Conservation (phyloP, 1,139 yeast genomes). For the Geotrichum histeridarum region DNA sequence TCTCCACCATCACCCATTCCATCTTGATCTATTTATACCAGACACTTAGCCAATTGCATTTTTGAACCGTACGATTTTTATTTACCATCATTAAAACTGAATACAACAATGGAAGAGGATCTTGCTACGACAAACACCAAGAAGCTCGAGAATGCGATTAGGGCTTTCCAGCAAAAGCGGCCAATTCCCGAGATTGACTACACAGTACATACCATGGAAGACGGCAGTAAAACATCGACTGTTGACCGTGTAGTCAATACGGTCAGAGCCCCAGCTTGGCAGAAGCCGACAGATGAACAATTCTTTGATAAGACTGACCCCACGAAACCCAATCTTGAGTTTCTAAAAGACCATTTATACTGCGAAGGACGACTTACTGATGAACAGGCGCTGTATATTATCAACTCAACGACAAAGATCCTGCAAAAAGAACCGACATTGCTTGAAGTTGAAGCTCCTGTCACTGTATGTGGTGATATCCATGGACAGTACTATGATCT, state of each 20-base stretch:
- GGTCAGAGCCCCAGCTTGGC: slow-evolving; percentile 66
- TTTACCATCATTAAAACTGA: not conserved
- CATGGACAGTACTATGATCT: slow-evolving; percentile 94
- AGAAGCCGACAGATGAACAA: slow-evolving; percentile 61
- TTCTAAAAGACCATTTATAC: slow-evolving; percentile 67
- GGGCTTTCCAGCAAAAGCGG: slow-evolving; percentile 58
- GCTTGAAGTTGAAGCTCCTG: slow-evolving; percentile 81
- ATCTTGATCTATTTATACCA: not conserved
- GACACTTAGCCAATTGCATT: not conserved
- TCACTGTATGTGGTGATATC: slow-evolving; percentile 92
- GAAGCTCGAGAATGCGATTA: slow-evolving; percentile 59
- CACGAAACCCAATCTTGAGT: slow-evolving; percentile 58
- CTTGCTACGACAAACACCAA: slow-evolving; percentile 16
- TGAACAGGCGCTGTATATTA: slow-evolving; percentile 64
- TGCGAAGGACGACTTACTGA: slow-evolving; percentile 76
- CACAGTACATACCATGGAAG: slow-evolving; percentile 58
- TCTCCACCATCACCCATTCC: not conserved
- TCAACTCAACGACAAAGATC: slow-evolving; percentile 63
- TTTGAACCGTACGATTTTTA: not conserved
- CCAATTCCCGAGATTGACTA: slow-evolving; percentile 43
- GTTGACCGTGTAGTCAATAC: slow-evolving; percentile 59
- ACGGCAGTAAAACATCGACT: slow-evolving; percentile 63
- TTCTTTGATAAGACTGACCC: slow-evolving; percentile 56
- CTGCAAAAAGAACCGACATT: slow-evolving; percentile 72
- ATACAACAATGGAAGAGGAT: slow-evolving; percentile 14